Base-by-base conservation (phyloP, 2,329 filamentous ascomycete genomes). In the Fusarium sp. region DNA sequence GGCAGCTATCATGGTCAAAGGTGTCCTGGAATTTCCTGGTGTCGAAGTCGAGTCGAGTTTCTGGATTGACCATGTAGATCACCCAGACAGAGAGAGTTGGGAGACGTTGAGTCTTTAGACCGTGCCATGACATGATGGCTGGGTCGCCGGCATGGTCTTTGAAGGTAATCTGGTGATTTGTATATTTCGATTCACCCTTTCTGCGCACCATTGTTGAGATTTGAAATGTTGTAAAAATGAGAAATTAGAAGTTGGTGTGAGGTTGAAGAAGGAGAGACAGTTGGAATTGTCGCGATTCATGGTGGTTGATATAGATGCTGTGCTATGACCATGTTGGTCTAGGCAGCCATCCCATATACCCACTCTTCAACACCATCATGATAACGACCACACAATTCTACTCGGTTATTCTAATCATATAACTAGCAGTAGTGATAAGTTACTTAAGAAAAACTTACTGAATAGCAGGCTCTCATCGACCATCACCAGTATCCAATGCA, bases 1-100 rank as follows among this genome's bases (percentile, higher is more conserved):
- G 18, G 6, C 14, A 7, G 25, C 13, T 9, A 18, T 20, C 21
- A 43, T 23, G 4, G 12, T 47, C 23, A 28, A 47, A 47, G 0
- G 11, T 28, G 3, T 3, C 1, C 3, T 20, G 10, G 25, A 47
- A 47, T 0, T 28, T 47, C 1, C 4, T 0, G 9, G 25, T 18
- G 6, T 47, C 18, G 4, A 47, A 47, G 12, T 28, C 18, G 1
- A 10, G 45, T 4, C 18, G 18, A 9, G 5, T 28, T 9, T 47
- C 25, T 0, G 45, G 5, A 3, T 47, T 47, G 45, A 47, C 45
- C 45, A 47, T 47, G 25, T 47, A 47, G 2, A 27, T 14, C 9
- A 47, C 25, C 45, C 45, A 47, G 3, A n/a, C 45, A 3, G 25
- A 27, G 7, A 47, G 12, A 3, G 45, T 47, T 2, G 45, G 45